phyloP scores from a whole-genome alignment of 441 rosid genomes.

The Corymbia calophylla region DNA sequence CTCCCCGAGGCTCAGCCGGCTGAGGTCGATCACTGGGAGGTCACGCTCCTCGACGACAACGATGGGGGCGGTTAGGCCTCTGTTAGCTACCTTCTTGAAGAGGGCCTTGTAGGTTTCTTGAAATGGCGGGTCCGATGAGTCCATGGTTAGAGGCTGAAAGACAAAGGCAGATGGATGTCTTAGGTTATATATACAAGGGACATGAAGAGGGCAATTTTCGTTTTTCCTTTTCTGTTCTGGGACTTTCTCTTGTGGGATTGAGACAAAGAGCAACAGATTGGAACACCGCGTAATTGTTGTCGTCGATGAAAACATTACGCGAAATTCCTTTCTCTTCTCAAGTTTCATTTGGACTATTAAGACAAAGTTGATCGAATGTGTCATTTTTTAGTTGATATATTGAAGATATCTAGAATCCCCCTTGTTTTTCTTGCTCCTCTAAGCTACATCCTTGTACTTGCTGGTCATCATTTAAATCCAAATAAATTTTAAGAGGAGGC shows the following conservation, averaged over 20 bases:
- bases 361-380: slow-evolving; percentile 23
- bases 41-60: slow-evolving; percentile 9
- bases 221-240: not conserved
- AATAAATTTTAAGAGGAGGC: not conserved
- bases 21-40: slow-evolving; percentile 50
- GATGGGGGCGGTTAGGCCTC: not conserved
- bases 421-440: not conserved
- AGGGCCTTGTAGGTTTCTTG: slow-evolving; percentile 20
- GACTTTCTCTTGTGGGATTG: not conserved
- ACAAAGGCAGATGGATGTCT: not conserved
- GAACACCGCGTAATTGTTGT: not conserved
- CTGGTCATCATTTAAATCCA: not conserved
- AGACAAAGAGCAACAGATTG: not conserved
- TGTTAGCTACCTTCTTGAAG: not conserved
- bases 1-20: slow-evolving; percentile 13
- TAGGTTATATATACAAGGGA: not conserved
- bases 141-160: slow-evolving; percentile 3
- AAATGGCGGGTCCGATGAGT: slow-evolving; percentile 31
- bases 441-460: not conserved
- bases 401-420: not conserved
- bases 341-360: slow-evolving; percentile 11
- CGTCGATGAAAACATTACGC: slow-evolving; percentile 24
- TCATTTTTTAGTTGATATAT: slow-evolving; percentile 1
- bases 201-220: not conserved
- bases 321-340: not conserved